These are phyloP conservation scores for Lipomyces orientalis DNA, from an alignment of 805 yeast genomes.

Conservation along the genomic window DNA sequence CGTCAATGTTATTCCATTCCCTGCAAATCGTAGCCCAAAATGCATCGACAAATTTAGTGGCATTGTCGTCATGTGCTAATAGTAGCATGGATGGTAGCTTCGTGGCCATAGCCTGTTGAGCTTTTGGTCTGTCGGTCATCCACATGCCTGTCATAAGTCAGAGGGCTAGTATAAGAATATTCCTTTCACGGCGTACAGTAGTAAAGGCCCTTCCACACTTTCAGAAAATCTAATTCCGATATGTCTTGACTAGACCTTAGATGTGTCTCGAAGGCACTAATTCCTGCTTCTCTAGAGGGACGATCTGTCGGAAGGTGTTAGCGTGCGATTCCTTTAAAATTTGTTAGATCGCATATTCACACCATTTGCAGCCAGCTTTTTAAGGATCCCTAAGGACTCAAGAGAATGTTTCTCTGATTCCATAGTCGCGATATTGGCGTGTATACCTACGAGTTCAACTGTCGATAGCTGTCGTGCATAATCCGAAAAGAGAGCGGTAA, in stretches of 20 bases:
- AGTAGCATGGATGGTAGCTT: conserved; percentile 62
- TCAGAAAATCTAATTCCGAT: conserved; percentile 61
- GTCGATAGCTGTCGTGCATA: no score
- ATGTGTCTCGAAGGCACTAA: conserved; percentile 13
- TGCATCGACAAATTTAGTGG: conserved; percentile 63
- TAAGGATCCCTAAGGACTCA: conserved; percentile 54
- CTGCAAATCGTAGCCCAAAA: conserved; percentile 79
- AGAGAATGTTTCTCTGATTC: not conserved
- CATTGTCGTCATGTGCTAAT: conserved; percentile 49
- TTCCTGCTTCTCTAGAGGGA: conserved; percentile 33
- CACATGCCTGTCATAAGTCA: conserved; percentile 67
- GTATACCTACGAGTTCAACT: no score
- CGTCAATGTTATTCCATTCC: conserved; percentile 75
- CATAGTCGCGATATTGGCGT: not conserved
- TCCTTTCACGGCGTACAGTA: conserved; percentile 46
- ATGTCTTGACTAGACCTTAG: conserved; percentile 18
- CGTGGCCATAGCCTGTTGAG: conserved; percentile 84
- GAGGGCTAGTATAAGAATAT: not conserved
- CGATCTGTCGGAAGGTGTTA: conserved; percentile 24
- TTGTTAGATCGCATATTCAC: conserved; percentile 33
- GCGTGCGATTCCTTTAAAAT: not conserved
- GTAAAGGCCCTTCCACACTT: conserved; percentile 95
- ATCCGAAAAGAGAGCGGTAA: no score
- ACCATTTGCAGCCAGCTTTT: conserved; percentile 81
- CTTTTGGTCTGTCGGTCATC: conserved; percentile 92